phyloP scores from a whole-genome alignment of 2,329 filamentous ascomycete species.

The Zalaria sp. region DNA sequence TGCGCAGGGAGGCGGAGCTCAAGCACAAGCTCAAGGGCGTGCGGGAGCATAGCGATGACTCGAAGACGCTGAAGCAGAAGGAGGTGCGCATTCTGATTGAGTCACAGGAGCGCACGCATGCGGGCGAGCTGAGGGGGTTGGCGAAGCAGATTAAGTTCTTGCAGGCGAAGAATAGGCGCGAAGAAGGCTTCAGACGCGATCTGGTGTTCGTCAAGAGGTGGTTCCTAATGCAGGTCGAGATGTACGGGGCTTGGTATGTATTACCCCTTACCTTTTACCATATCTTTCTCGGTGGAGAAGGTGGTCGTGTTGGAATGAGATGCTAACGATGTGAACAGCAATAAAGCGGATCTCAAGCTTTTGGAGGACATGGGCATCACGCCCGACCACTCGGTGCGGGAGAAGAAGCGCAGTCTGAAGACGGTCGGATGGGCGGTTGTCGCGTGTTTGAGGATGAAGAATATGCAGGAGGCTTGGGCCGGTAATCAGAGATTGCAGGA shows the following conservation, averaged over 20 bases:
- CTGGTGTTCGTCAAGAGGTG: constrained; percentile 79
- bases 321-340: constrained; percentile 42
- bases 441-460: constrained; percentile 37
- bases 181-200: constrained; percentile 65
- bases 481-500: constrained; percentile 35
- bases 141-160: constrained; percentile 86
- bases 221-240: constrained; percentile 62
- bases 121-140: constrained; percentile 66
- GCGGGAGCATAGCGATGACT: constrained; percentile 8
- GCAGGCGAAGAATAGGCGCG: constrained; percentile 64
- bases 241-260: constrained; percentile 86
- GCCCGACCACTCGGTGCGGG: constrained; percentile 29
- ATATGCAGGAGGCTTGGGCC: constrained; percentile 34
- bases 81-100: constrained; percentile 14
- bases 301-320: neutral
- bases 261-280: neutral
- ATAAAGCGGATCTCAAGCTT: constrained; percentile 78
- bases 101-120: constrained; percentile 51
- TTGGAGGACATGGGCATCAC: constrained; percentile 69
- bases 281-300: neutral
- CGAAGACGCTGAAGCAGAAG: constrained; percentile 11
- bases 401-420: constrained; percentile 31
- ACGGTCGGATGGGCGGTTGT: constrained; percentile 35
- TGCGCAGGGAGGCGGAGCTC: constrained; percentile 20
- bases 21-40: constrained; percentile 16